Evolutionary conservation across 805 yeast species (phyloP).

Genomic region (Yarrowia bubula): DNA sequence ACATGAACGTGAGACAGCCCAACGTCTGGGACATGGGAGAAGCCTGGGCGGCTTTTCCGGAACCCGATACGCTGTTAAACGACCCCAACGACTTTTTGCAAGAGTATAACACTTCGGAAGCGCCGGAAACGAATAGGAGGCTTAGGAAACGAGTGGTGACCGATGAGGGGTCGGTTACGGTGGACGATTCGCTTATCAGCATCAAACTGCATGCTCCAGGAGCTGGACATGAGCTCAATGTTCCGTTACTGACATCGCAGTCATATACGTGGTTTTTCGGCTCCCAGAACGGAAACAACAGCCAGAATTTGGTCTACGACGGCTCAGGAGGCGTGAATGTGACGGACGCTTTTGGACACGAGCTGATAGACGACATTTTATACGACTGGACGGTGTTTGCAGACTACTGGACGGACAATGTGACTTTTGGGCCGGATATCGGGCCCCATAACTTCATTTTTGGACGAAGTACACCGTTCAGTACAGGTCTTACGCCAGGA

Average conservation of each 20-base stretch:
- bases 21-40: slow-evolving; percentile 1
- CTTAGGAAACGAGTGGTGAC: slow-evolving; percentile 10
- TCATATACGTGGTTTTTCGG: slow-evolving; percentile 12
- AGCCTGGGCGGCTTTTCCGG: background rate
- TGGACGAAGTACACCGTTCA: background rate
- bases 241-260: background rate
- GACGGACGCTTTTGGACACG: background rate
- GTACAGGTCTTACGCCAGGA: background rate
- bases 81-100: background rate
- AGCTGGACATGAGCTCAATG: background rate
- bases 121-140: background rate
- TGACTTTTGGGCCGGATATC: background rate
- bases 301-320: background rate
- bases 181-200: background rate
- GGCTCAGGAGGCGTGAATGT: background rate
- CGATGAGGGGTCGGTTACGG: background rate
- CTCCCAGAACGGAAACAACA: background rate
- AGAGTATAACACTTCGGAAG: background rate
- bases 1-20: slow-evolving; percentile 12
- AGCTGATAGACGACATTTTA: background rate
- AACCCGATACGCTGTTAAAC: background rate
- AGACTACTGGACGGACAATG: slow-evolving; percentile 11
- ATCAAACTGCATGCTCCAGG: slow-evolving; percentile 1
- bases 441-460: slow-evolving; percentile 1
- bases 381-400: slow-evolving; percentile 16